Conservation (phyloP, 352 stramenopile species). For the Globisporangium acanthophoron region DNA sequence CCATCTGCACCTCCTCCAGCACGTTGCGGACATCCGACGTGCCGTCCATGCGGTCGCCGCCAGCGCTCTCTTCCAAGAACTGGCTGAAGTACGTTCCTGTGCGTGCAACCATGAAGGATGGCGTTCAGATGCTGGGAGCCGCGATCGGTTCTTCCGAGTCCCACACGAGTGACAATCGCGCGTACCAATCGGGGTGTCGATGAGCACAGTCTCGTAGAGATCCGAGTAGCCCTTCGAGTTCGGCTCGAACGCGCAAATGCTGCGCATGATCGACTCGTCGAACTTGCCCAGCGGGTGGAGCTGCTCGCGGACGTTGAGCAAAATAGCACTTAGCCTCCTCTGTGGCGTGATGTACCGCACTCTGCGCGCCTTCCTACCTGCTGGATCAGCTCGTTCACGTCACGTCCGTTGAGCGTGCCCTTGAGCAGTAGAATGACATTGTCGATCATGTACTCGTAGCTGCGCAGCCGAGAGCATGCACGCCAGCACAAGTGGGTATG, state of each 20-base stretch:
- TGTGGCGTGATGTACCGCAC: too few relatives aligned
- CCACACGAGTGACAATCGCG: neutral
- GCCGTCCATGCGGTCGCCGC: constrained; percentile 75
- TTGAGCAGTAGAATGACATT: constrained; percentile 99
- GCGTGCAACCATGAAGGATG: neutral
- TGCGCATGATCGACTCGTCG: constrained; percentile 98
- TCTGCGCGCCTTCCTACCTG: constrained; percentile 32
- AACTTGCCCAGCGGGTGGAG: constrained; percentile 99
- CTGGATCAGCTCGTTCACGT: constrained; percentile 97
- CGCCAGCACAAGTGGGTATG: too few relatives aligned
- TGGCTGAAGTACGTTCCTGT: constrained; percentile 96
- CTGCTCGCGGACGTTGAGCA: constrained; percentile 33
- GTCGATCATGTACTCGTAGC: constrained; percentile 99
- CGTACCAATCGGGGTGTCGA: constrained; percentile 96
- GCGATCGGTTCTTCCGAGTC: too few relatives aligned
- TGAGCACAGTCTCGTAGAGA: constrained; percentile 98
- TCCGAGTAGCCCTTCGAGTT: constrained; percentile 97
- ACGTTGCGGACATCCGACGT: constrained; percentile 93
- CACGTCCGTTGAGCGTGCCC: constrained; percentile 94
- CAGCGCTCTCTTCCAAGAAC: constrained; percentile 94
- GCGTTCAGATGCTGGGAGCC: too few relatives aligned
- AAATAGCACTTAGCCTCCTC: neutral
- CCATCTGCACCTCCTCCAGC: constrained; percentile 98
- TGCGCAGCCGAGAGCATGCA: constrained; percentile 18
- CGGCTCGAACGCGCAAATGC: constrained; percentile 97